Conservation (phyloP, 331 rosid species). For the Quercus lobata region DNA sequence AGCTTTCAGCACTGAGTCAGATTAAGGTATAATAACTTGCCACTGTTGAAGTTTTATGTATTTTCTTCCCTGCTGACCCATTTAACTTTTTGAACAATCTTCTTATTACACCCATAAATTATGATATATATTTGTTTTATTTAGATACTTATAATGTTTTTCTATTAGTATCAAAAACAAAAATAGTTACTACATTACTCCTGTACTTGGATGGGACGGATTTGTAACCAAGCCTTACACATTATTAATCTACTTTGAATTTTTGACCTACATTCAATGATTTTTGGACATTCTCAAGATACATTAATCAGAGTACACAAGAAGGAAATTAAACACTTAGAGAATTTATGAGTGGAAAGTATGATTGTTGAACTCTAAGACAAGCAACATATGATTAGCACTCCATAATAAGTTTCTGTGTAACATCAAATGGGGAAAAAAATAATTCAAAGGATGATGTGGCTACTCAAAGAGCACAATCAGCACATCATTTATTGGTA, state of each 20-base stretch:
- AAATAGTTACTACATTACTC: background rate
- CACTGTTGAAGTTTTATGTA: background rate
- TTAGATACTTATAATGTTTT: background rate
- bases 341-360: background rate
- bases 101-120: background rate
- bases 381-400: background rate
- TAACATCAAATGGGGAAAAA: background rate
- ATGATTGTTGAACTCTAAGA: background rate
- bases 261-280: background rate
- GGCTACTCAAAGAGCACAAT: background rate
- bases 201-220: constrained; percentile 10
- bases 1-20: constrained; percentile 81
- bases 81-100: background rate
- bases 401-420: background rate
- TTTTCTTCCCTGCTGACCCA: background rate
- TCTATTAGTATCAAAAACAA: background rate
- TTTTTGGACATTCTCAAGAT: background rate
- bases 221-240: background rate
- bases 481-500: background rate
- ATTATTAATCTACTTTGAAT: constrained; percentile 16
- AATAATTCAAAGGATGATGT: background rate
- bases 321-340: background rate
- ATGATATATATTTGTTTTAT: background rate
- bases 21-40: constrained; percentile 54
- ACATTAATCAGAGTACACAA: background rate